Base-by-base conservation (phyloP, 129 eudicot genomes). In the Kitagawia praeruptora region DNA sequence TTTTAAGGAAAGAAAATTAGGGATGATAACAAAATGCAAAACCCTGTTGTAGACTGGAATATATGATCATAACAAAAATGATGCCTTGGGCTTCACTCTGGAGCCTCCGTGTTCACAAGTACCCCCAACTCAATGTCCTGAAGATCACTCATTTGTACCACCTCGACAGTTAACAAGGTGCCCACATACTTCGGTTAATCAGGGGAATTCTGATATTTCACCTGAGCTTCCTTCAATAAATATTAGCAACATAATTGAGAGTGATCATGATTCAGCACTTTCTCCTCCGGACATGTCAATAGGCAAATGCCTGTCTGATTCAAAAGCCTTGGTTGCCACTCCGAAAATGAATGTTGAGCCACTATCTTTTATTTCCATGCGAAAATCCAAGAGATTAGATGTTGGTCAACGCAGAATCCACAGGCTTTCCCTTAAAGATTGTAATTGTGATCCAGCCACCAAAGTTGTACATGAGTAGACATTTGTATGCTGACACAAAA, bases 1-100 rank as follows among this genome's bases (percentile, higher is more conserved):
- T 85, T 96, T 81, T 97, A 96, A 78, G 99, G 99, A 77, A 92
- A 89, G 85, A 96, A 83, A 82, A 88, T 96, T 70, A 83, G 97
- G 81, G 99, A 96, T 49, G 99, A 96, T 77, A 90, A 81, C 74
- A 96, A 87, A n/a, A n/a, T n/a, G n/a, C n/a, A n/a, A n/a, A 86
- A 96, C 96, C 46, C 84, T 96, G 74, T 48, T 85, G 70, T 98
- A 96, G 85, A 87, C 87, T 23, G 99, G 99, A 77, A 90, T 96
- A 73, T 89, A 88, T 54, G 90, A 89, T 63, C 85, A 86, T 76
- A 87, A 86, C 84, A 92, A 86, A 86, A 79, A 87, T 34, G 97
- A 96, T 77, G 80, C 94, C 45, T 83, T 96, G 71, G 96, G 96
- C 70, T 96, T 92, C 78, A 63, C 89, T 34, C 91, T 96, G 78